Evolutionary conservation across 306 rosid species (phyloP), one percentile per base, ranked within the genome.

Genomic region (Castanospermum australe): DNA sequence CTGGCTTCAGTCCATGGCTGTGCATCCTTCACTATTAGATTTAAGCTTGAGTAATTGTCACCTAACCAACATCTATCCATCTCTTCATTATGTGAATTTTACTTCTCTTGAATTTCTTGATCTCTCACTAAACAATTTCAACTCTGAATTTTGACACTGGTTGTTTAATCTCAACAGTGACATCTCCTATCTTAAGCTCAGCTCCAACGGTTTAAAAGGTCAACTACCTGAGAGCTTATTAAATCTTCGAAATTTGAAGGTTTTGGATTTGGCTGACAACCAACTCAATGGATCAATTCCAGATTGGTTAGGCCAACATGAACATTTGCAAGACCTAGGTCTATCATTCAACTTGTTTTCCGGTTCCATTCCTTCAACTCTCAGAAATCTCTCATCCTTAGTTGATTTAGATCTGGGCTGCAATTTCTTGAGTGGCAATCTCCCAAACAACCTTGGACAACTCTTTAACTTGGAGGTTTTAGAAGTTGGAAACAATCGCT

Each of bases 91-190:
- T 8, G 39, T 76, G 61, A 76, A 81, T 47, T 76, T 76, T 24
- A 32, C 87, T 17, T 84, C 85, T 39, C 79, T 84, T 55, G 18
- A 0, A 13, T 42, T 13, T 39, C 72, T 85, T 36, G 67, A 60
- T 54, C 78, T 78, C 9, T 81, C 84, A 6, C 0, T 0, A 4
- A 62, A 78, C 6, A 0, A 0, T 5, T 11, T 81, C 2, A 57
- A 35, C 14, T 78, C 83, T 74, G 20, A 75, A 24, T 11, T 81
- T 2, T 50, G 76, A n/a, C 21, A 55, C 0, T 73, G 78, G 77
- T 2, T 71, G 13, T 67, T 20, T 9, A 22, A 67, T 24, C 3
- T 67, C 14, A 24, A 13, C 0, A 21, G n/a, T 2, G n/a, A 1
- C 2, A 28, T 71, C 10, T 20, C 54, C 18, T 20, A 28, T 69